Conservation (phyloP, 1,139 yeast species). For the Scheffersomyces segobiensis region DNA sequence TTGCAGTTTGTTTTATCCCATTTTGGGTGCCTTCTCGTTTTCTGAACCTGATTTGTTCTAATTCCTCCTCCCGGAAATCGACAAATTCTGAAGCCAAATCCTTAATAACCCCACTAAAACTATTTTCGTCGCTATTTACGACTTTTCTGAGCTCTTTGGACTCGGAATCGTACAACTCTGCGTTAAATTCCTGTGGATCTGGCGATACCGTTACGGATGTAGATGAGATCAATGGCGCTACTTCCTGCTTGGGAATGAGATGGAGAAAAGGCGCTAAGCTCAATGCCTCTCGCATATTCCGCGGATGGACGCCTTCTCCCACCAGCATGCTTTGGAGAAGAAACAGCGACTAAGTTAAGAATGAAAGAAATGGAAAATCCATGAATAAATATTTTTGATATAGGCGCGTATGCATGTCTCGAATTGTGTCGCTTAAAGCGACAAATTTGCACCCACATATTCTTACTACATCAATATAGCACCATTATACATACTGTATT, state of each 20-base stretch:
- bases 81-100: conserved; percentile 18
- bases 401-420: background rate
- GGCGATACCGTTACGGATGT: conserved; percentile 7
- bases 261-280: conserved; percentile 30
- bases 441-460: background rate
- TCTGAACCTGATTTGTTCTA: conserved; percentile 14
- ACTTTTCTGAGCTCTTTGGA: conserved; percentile 5
- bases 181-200: conserved; percentile 4
- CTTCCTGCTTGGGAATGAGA: conserved; percentile 29
- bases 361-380: background rate
- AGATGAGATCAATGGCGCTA: conserved; percentile 22
- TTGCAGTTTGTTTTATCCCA: background rate
- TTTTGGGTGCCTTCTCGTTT: background rate
- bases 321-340: background rate
- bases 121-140: conserved; percentile 14
- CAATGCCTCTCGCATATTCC: conserved; percentile 23
- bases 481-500: background rate
- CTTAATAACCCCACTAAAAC: conserved; percentile 12
- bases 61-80: conserved; percentile 13
- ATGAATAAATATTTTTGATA: background rate
- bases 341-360: background rate
- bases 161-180: background rate
- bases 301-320: conserved; percentile 10
- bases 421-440: background rate
- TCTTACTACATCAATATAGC: background rate